These are phyloP conservation scores for Suhomyces vadensis DNA, from an alignment of 805 yeast genomes.

Conservation along the genomic window DNA sequence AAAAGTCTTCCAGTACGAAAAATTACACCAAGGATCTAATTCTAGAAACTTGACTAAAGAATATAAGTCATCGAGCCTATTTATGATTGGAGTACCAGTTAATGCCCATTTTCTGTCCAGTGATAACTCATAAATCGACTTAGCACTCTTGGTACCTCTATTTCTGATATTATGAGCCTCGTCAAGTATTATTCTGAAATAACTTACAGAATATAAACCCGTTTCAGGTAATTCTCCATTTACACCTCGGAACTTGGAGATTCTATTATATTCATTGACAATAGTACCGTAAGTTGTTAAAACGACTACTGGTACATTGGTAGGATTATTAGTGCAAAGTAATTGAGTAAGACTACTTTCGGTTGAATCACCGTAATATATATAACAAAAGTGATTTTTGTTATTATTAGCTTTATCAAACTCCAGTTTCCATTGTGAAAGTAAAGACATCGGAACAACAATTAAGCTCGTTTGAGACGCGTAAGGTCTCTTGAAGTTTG, in stretches of 20 bases:
- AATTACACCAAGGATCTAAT: conserved; percentile 88
- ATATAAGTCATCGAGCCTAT: conserved; percentile 81
- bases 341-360: conserved; percentile 49
- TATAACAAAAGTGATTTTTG: conserved; percentile 45
- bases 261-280: conserved; percentile 67
- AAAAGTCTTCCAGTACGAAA: conserved; percentile 84
- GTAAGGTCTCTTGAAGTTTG: conserved; percentile 37
- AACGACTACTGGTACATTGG: conserved; percentile 55
- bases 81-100: conserved; percentile 93
- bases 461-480: conserved; percentile 75
- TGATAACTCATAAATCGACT: conserved; percentile 66
- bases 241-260: conserved; percentile 31
- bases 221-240: conserved; percentile 30
- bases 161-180: conserved; percentile 91
- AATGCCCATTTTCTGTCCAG: conserved; percentile 77
- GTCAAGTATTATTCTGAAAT: conserved; percentile 76
- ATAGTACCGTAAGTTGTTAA: conserved; percentile 88
- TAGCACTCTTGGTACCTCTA: conserved; percentile 73
- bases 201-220: conserved; percentile 72
- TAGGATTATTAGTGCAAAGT: conserved; percentile 41
- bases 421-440: conserved; percentile 91
- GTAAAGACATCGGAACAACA: conserved; percentile 85
- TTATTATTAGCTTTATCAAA: conserved; percentile 58
- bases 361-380: conserved; percentile 74
- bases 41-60: conserved; percentile 72